A percentile compares a stretch with the other conserved stretches of the same genome.
phyloP scores from a whole-genome alignment of 106 monocot genomes.

The Gastrodia elata region DNA sequence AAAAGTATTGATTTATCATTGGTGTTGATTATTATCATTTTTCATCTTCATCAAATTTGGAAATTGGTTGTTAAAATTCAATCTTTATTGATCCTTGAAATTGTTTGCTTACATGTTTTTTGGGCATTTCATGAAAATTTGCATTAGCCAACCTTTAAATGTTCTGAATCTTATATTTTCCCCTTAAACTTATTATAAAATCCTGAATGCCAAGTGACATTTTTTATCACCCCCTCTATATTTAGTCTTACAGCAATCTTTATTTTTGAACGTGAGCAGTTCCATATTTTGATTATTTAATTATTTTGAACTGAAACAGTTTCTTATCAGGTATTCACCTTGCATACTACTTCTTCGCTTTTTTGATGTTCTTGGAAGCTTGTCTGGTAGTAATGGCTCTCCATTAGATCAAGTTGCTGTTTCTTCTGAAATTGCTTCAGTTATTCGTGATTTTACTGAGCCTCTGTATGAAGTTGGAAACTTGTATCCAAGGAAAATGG shows the following conservation, averaged over 20 bases:
- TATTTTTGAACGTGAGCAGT: neutral
- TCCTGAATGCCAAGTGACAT: neutral
- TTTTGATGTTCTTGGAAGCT: constrained; percentile 63
- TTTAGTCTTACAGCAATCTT: neutral
- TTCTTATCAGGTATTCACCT: constrained; percentile 67
- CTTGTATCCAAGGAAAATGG: constrained; percentile 2
- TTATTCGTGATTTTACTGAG: constrained; percentile 59
- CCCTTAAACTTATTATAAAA: neutral
- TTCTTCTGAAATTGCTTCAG: constrained; percentile 58
- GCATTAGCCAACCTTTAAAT: neutral
- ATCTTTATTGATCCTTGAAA: neutral
- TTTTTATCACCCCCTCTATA: neutral
- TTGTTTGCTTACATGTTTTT: neutral
- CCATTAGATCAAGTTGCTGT: constrained; percentile 52
- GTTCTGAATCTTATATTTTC: neutral
- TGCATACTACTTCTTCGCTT: constrained; percentile 77
- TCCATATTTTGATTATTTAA: neutral
- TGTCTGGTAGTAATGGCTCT: constrained; percentile 66
- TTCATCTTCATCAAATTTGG: neutral
- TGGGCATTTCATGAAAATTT: neutral
- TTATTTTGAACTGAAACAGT: neutral
- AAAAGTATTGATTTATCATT: neutral
- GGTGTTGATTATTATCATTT: neutral
- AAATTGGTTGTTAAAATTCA: neutral
- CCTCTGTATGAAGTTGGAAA: constrained; percentile 41